A percentile compares a stretch with the other conserved stretches of the same genome.
phyloP scores from a whole-genome alignment of 148 eudicot genomes.

The Suaeda aralocaspica region DNA sequence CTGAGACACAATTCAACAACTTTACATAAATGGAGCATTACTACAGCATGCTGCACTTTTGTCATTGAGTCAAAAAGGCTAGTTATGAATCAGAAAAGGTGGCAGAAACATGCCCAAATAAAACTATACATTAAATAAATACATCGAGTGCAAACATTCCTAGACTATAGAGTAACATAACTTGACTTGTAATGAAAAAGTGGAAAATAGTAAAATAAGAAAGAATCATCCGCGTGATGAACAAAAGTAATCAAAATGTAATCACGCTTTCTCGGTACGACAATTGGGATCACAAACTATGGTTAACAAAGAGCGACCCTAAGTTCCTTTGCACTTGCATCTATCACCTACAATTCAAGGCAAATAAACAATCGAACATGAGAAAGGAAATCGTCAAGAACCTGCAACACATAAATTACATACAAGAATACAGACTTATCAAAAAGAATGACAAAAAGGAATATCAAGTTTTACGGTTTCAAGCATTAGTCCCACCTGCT shows the following conservation, averaged over 20 bases:
- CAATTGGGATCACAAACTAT: slow-evolving; percentile 99
- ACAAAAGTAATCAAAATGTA: slow-evolving; percentile 2
- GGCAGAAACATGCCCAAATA: too few species aligned
- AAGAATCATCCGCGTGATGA: background rate
- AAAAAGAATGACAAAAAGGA: background rate
- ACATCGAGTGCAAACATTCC: too few species aligned
- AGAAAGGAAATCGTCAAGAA: slow-evolving; percentile 7
- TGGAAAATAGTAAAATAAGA: background rate
- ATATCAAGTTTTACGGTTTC: background rate
- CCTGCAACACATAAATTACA: background rate
- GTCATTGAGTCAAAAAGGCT: background rate
- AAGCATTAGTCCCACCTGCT: background rate
- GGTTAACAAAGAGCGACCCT: slow-evolving; percentile 97
- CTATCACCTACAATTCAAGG: slow-evolving; percentile 67
- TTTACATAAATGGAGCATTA: background rate
- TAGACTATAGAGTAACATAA: too few species aligned
- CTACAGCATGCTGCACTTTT: background rate
- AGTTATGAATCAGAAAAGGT: too few species aligned
- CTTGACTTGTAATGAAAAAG: too few species aligned
- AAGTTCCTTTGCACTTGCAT: slow-evolving; percentile 96
- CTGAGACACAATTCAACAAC: background rate
- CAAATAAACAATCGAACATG: slow-evolving; percentile 6
- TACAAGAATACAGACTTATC: background rate
- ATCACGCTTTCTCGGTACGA: slow-evolving; percentile 85
- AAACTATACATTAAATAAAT: too few species aligned